Evolutionary conservation across 2,329 filamentous ascomycete genomes (phyloP).

Genomic region (Mycogone perniciosa): DNA sequence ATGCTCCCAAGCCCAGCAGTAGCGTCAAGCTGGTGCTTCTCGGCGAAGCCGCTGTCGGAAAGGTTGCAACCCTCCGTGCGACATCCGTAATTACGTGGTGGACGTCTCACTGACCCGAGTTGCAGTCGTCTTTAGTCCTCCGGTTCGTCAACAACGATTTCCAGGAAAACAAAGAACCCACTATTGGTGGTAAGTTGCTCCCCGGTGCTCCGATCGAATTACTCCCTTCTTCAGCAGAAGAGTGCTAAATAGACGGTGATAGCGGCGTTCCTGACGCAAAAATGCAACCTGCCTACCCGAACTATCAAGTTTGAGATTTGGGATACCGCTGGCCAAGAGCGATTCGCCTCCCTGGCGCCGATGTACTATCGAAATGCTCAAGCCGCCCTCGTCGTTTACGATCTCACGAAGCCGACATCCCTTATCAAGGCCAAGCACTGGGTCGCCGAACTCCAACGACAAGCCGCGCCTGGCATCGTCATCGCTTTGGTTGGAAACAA

Average conservation of each 20-base stretch:
- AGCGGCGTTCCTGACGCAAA: slow-evolving; percentile 98
- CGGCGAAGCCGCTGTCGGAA: slow-evolving; percentile 95
- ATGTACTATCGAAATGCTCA: slow-evolving; percentile 99
- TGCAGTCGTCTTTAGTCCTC: slow-evolving; percentile 87
- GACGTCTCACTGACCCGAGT: slow-evolving; percentile 18
- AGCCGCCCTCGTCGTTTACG: slow-evolving; percentile 95
- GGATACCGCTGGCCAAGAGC: slow-evolving; percentile 97
- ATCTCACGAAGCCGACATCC: slow-evolving; percentile 92
- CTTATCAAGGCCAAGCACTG: slow-evolving; percentile 97
- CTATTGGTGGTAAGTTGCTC: slow-evolving; percentile 75
- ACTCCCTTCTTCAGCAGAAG: not conserved
- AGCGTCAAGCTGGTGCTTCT: slow-evolving; percentile 99
- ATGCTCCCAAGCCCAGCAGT: slow-evolving; percentile 87
- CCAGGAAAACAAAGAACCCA: slow-evolving; percentile 99
- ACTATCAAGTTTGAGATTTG: slow-evolving; percentile 95
- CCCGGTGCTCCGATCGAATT: slow-evolving; percentile 10
- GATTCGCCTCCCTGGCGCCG: slow-evolving; percentile 89
- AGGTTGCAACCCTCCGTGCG: slow-evolving; percentile 53
- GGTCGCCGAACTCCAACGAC: slow-evolving; percentile 94
- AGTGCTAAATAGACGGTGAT: slow-evolving; percentile 6
- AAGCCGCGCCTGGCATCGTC: slow-evolving; percentile 92
- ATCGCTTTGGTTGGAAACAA: slow-evolving; percentile 98
- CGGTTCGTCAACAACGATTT: slow-evolving; percentile 99
- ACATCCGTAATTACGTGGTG: not conserved
- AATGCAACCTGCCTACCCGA: slow-evolving; percentile 89